Evolutionary conservation across 2,329 filamentous ascomycete species (phyloP), one percentile per base, ranked within the genome.

Genomic region (Cladophialophora chaetospira): DNA sequence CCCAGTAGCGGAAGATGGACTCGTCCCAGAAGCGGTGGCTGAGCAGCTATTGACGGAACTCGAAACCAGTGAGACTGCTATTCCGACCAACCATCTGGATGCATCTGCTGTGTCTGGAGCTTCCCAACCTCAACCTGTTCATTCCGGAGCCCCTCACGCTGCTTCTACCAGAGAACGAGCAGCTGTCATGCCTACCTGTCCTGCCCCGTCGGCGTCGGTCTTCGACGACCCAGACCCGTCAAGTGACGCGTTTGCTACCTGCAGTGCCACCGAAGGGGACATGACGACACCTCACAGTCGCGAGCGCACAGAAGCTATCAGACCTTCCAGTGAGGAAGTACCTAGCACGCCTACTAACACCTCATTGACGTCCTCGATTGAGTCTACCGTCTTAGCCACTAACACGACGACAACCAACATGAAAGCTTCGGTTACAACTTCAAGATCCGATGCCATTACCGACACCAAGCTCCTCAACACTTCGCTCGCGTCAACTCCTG

Each of bases 21-120:
- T 49, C 19, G 48, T 36, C 48, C 53, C 54, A 28, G 59, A 54
- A 52, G 52, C 55, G 13, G 54, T 61, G 15, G 55, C 54, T 65
- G 70, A 60, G 38, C 42, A 40, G 29, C 63, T 31, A 38, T 64
- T 58, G 45, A 51, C 49, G n/a, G 43, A 51, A 13, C 42, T 28
- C 42, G 53, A 33, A 28, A 52, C 13, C 49, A 23, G 69, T 58
- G 65, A 66, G 44, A 58, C 68, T 23, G 71, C 63, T 3, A 50
- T 61, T 38, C 45, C 54, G 29, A 17, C 44, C n/a, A 31, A 38
- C 11, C 31, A 45, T 10, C 10, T 15, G 8, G 21, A 33, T 23
- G 21, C 33, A 15, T 11, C 31, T 17, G 19, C 25, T 38, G 35
- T 40, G 19, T 13, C 36, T 23, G 40, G 23, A 19, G 3, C 36